Evolutionary conservation across 345 rosid species (phyloP).

Genomic region (Trapa bicornis): DNA sequence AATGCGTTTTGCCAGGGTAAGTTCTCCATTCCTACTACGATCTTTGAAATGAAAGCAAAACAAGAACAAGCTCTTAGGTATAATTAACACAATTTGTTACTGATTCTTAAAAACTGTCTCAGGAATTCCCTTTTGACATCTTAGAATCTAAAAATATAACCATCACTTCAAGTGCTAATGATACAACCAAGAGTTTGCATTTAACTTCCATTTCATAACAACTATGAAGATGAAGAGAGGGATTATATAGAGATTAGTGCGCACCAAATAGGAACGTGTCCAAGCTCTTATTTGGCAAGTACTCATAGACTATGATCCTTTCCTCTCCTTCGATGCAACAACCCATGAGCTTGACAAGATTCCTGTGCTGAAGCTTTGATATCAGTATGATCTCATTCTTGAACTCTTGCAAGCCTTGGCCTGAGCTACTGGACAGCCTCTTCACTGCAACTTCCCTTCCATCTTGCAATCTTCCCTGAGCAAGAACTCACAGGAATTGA

Average conservation of each 20-base stretch:
- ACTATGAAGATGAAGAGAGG: neutral
- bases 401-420: constrained; percentile 50
- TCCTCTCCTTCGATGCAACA: constrained; percentile 51
- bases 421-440: constrained; percentile 38
- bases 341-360: constrained; percentile 48
- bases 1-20: constrained; percentile 19
- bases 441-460: constrained; percentile 49
- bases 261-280: constrained; percentile 22
- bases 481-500: neutral
- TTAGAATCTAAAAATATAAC: too few relatives aligned
- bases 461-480: constrained; percentile 33
- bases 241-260: neutral
- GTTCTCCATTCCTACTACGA: constrained; percentile 3
- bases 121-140: too few relatives aligned
- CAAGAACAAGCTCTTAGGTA: too few relatives aligned
- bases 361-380: constrained; percentile 51
- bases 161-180: too few relatives aligned
- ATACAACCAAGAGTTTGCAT: too few relatives aligned
- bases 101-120: too few relatives aligned
- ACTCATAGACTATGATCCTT: constrained; percentile 45
- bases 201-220: too few relatives aligned
- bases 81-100: too few relatives aligned
- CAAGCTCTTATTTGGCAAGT: constrained; percentile 25
- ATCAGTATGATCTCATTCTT: constrained; percentile 47
- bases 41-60: constrained; percentile 32